Base-by-base conservation (phyloP, 2,329 filamentous ascomycete genomes). In the Rhinocladiella mackenziei region DNA sequence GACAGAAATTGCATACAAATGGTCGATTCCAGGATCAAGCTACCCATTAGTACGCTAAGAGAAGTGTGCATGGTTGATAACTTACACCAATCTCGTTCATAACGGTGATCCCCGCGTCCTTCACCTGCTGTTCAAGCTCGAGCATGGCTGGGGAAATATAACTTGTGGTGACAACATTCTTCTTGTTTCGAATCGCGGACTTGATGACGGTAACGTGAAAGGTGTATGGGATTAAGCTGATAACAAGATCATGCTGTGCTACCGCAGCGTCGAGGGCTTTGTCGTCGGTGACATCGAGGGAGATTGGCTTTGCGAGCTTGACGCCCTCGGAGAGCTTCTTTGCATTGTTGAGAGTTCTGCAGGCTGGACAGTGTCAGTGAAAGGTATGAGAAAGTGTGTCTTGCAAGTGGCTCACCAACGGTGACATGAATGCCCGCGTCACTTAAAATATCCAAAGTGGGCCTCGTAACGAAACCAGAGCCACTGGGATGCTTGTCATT, bases 91-190 rank as follows among this genome's bases (percentile, higher is more conserved):
- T 94, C 77, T 97, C 91, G 71, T 97, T 96, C 85, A 96, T 89
- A 63, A 96, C 89, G 8, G 88, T 94, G 64, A 96, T 96, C 50
- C 89, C 89, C 13, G 91, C 91, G 53, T 84, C 85, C 76, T 95
- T 94, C 65, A 78, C 81, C 58, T 84, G 73, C 59, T 81, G 74
- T 60, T 96, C 84, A 38, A 97, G 80, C 73, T 89, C 91, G 71
- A 83, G 69, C 89, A 96, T 96, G 55, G 87, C 86, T 3, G 88
- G 88, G 3, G 86, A 94, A 56, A 95, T 86, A 64, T 97, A 97
- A 55, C 81, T 88, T 20, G 91, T 96, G 47, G 91, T 96, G 62
- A 97, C 89, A 50, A 97, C 89, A 73, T 97, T 74, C 78, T 91
- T 95, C 85, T 95, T 96, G 61, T 83, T 78, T 61, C 83, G 80